Evolutionary conservation across 2,329 filamentous ascomycete species (phyloP).

Genomic region (Cadophora sp.): DNA sequence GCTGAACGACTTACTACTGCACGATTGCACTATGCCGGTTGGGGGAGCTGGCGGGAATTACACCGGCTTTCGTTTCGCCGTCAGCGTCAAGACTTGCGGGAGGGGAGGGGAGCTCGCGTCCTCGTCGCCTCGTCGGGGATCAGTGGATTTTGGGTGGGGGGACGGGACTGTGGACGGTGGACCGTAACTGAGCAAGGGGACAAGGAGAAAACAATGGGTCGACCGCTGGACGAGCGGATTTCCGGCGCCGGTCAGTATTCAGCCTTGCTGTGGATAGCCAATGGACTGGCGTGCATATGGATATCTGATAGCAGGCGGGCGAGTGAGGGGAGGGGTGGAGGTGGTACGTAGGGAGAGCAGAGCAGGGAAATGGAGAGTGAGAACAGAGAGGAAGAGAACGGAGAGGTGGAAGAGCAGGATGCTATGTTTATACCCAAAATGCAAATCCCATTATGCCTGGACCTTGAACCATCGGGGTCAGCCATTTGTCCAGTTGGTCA

Average conservation of each 20-base stretch:
- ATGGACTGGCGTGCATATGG: slow-evolving; percentile 10
- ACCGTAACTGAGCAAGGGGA: neutral
- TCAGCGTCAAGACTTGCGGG: neutral
- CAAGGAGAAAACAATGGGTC: neutral
- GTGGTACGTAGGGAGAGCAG: neutral
- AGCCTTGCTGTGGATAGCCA: slow-evolving; percentile 4
- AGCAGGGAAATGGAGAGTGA: neutral
- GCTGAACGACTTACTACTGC: slow-evolving; percentile 8
- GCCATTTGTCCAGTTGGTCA: slow-evolving; percentile 3
- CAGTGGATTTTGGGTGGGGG: neutral
- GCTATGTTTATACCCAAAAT: slow-evolving; percentile 9
- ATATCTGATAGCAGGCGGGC: neutral
- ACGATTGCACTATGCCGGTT: neutral
- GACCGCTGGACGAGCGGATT: neutral
- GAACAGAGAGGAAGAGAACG: neutral
- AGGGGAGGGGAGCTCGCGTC: too few relatives aligned
- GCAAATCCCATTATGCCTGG: slow-evolving; percentile 15
- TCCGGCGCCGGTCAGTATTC: neutral
- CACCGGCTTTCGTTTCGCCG: slow-evolving; percentile 4
- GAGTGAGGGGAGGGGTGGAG: neutral
- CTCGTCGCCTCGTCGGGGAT: slow-evolving; percentile 1
- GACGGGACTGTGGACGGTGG: neutral
- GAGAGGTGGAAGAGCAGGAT: neutral
- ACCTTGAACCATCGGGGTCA: neutral
- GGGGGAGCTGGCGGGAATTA: neutral